These are phyloP conservation scores for Solanum stenotomum DNA, from an alignment of 257 asterid species.

Conservation along the genomic window DNA sequence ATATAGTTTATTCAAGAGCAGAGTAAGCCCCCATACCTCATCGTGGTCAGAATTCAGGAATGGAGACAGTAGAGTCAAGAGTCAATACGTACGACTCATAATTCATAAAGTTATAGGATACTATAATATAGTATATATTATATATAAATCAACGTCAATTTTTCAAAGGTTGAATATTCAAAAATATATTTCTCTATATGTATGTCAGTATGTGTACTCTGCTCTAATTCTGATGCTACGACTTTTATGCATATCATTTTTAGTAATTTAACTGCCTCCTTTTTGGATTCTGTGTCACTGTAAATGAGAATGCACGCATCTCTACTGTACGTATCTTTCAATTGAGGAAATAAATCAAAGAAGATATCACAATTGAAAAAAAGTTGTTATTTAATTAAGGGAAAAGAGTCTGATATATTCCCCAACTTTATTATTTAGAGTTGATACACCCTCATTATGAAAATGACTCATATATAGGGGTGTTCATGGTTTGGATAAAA, in stretches of 20 bases:
- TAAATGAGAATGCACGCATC: background rate
- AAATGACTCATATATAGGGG: too few species aligned
- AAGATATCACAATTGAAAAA: background rate
- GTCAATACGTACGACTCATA: background rate
- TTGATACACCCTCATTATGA: too few species aligned
- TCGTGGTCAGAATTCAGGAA: background rate
- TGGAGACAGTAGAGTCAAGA: background rate
- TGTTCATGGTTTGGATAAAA: too few species aligned
- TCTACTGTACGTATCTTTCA: background rate
- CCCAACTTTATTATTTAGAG: too few species aligned
- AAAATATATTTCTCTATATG: background rate
- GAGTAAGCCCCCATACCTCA: background rate
- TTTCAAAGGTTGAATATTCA: background rate
- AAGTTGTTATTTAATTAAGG: background rate
- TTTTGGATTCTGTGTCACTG: background rate
- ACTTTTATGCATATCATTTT: background rate
- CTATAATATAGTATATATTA: background rate
- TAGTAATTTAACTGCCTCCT: background rate
- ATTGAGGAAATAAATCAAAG: background rate
- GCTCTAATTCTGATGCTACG: background rate
- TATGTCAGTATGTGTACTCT: background rate
- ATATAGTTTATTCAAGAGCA: too few species aligned
- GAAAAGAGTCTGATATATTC: too few species aligned
- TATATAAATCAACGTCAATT: background rate
- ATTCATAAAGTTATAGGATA: background rate